Conservation (phyloP, 352 stramenopile genomes). For the Blastocystis hominis region DNA sequence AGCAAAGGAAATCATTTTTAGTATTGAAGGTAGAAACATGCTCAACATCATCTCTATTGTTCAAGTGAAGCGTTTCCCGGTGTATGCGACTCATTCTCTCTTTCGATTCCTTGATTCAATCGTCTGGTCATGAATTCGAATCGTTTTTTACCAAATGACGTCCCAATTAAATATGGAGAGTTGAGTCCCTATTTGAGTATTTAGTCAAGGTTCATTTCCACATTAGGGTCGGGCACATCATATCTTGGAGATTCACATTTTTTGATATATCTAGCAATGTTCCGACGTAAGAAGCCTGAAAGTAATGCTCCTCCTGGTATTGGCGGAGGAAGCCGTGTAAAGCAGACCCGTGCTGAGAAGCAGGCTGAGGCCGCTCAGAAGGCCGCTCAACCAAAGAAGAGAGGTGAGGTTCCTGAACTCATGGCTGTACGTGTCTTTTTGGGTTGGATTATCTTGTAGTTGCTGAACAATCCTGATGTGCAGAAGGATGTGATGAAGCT, state of each 20-base stretch:
- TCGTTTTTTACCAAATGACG: background rate
- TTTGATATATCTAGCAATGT: conserved; percentile 15
- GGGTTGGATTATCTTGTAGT: conserved; percentile 61
- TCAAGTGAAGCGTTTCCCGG: no score
- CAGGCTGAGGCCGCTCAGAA: conserved; percentile 41
- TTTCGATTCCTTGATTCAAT: background rate
- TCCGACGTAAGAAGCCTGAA: conserved; percentile 53
- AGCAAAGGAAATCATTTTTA: no score
- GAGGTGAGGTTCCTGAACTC: conserved; percentile 84
- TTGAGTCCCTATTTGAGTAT: conserved; percentile 9
- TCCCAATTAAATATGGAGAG: background rate
- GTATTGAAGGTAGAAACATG: no score
- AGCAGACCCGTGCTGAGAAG: conserved; percentile 56
- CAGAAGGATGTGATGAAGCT: conserved; percentile 90
- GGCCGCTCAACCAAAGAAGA: conserved; percentile 69
- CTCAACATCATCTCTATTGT: no score
- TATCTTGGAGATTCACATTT: background rate
- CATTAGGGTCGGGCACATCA: background rate
- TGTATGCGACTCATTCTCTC: background rate
- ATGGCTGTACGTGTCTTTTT: conserved; percentile 62
- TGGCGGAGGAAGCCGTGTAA: conserved; percentile 55
- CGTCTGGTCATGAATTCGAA: background rate
- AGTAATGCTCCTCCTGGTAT: conserved; percentile 58
- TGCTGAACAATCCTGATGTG: conserved; percentile 89
- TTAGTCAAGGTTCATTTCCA: background rate